Percentiles rank a stretch among this genome's conserved stretches.
phyloP scores from a whole-genome alignment of 2,329 filamentous ascomycete species.

The Aspergillus puulaauensis region DNA sequence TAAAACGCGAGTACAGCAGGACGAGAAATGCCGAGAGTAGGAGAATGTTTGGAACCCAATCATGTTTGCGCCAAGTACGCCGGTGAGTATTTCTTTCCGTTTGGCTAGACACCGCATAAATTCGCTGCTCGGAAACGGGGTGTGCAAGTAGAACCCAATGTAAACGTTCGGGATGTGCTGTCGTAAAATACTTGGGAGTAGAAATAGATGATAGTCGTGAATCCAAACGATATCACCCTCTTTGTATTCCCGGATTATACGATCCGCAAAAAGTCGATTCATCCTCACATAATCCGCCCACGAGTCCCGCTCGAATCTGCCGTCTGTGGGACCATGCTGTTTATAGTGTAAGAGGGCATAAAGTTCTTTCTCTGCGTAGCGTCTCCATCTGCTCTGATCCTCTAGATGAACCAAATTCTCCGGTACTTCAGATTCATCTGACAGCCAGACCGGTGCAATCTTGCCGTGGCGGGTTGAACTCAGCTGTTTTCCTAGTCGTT shows the following conservation, averaged over 20 bases:
- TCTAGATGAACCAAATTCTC: conserved; percentile 70
- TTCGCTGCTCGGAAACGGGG: conserved; percentile 93
- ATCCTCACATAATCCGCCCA: conserved; percentile 93
- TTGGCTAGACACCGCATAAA: conserved; percentile 86
- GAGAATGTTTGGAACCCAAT: conserved; percentile 95
- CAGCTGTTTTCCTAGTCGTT: conserved; percentile 71
- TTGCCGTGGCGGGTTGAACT: conserved; percentile 71
- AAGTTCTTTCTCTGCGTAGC: conserved; percentile 86
- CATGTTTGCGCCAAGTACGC: conserved; percentile 86
- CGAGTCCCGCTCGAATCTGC: conserved; percentile 73
- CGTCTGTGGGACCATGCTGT: conserved; percentile 85
- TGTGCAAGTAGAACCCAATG: conserved; percentile 91
- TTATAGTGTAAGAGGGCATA: conserved; percentile 97
- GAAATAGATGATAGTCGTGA: conserved; percentile 90
- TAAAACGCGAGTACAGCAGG: conserved; percentile 86
- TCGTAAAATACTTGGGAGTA: conserved; percentile 83
- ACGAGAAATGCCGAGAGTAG: conserved; percentile 91
- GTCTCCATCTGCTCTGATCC: conserved; percentile 82
- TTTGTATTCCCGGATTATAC: conserved; percentile 84
- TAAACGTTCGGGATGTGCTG: conserved; percentile 86
- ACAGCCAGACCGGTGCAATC: conserved; percentile 85
- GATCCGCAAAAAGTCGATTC: conserved; percentile 89
- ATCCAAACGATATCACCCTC: conserved; percentile 90
- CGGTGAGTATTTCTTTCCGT: conserved; percentile 86
- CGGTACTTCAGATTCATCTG: conserved; percentile 69